Evolutionary conservation across 148 eudicot species (phyloP).

Genomic region (Chenopodium quinoa): DNA sequence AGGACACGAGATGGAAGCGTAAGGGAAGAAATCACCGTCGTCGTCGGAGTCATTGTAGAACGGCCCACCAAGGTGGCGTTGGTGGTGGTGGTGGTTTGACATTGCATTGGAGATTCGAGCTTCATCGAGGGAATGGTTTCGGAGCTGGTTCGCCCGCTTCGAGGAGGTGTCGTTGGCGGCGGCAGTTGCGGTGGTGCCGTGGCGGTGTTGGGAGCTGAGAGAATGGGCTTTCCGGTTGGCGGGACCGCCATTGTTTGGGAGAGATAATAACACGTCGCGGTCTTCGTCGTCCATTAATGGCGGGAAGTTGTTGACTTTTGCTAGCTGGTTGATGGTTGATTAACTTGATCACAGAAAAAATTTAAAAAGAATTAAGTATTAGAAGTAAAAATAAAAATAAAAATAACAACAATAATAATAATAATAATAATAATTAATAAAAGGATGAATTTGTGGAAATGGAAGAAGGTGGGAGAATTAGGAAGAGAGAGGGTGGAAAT

Average conservation of each 20-base stretch:
- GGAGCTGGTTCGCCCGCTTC: conserved; percentile 36
- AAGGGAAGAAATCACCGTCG: conserved; percentile 45
- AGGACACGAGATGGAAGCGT: conserved; percentile 24
- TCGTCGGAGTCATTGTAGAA: conserved; percentile 16
- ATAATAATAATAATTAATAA: not conserved
- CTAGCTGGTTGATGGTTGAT: no score
- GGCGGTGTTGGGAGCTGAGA: conserved; percentile 54
- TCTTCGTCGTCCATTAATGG: conserved; percentile 53
- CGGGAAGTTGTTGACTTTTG: not conserved
- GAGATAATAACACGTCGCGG: conserved; percentile 34
- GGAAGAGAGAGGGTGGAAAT: not conserved
- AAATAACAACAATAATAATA: not conserved
- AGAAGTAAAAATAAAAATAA: not conserved
- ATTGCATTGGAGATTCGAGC: conserved; percentile 28
- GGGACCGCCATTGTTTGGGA: conserved; percentile 29
- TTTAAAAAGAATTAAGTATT: no score
- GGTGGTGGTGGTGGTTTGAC: conserved; percentile 52
- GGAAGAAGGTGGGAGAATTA: not conserved
- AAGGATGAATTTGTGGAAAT: not conserved
- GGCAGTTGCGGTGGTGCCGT: not conserved
- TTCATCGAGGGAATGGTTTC: conserved; percentile 82
- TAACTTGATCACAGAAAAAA: no score
- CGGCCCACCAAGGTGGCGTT: conserved; percentile 19
- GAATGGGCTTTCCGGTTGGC: conserved; percentile 45
- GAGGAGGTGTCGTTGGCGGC: conserved; percentile 5